Conservation (phyloP, 148 eudicot species). For the Cornus florida region DNA sequence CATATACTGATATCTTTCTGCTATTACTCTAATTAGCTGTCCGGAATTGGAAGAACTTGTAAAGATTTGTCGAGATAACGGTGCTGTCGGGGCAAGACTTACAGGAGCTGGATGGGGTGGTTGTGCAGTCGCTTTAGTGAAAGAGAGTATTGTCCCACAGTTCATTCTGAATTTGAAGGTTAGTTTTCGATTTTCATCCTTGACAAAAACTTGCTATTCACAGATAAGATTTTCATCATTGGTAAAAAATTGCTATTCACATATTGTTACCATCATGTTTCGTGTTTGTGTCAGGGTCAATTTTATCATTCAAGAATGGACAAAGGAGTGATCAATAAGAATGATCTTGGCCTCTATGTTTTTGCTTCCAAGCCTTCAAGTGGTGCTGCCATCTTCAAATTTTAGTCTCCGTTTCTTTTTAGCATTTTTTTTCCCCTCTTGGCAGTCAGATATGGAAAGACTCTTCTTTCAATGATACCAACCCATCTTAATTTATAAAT, state of each 20-base stretch:
- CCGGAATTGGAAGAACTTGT: constrained; percentile 96
- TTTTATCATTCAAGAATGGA: constrained; percentile 81
- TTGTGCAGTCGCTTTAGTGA: constrained; percentile 85
- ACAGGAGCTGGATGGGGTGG: constrained; percentile 99
- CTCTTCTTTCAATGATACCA: background rate
- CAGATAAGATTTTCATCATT: background rate
- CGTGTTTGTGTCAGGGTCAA: constrained; percentile 52
- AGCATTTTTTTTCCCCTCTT: background rate
- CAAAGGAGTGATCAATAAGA: constrained; percentile 58
- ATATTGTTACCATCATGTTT: background rate
- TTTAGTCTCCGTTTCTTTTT: constrained; percentile 27
- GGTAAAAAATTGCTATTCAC: background rate
- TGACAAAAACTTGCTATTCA: background rate
- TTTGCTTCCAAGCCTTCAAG: constrained; percentile 94
- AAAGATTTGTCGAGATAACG: constrained; percentile 64
- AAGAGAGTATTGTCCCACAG: constrained; percentile 76
- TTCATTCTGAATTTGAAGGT: constrained; percentile 93
- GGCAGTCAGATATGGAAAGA: background rate
- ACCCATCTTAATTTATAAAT: background rate
- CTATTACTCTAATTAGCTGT: constrained; percentile 43
- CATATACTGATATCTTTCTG: background rate
- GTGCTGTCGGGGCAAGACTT: constrained; percentile 91
- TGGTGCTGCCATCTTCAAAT: constrained; percentile 82
- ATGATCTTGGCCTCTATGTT: constrained; percentile 73
- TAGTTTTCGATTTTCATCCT: constrained; percentile 1